Conservation (phyloP, 2,329 filamentous ascomycete genomes). For the Penicillium sp. region DNA sequence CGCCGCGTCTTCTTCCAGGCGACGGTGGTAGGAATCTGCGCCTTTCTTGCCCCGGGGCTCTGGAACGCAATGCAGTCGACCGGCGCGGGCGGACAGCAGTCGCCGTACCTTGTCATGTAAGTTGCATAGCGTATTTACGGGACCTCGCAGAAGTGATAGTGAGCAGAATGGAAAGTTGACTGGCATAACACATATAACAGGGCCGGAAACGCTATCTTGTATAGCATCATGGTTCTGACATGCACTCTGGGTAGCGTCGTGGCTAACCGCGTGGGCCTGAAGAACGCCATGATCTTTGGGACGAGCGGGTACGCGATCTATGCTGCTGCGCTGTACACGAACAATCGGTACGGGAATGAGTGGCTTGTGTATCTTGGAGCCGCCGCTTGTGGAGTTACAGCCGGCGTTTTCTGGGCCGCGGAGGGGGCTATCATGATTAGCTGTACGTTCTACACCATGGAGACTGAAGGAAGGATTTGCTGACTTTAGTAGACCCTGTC, state of each 20-base stretch:
- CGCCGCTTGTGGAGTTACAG: not conserved
- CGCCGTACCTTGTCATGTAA: conserved; percentile 5
- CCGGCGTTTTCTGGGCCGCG: not conserved
- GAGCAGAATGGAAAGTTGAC: too few species aligned
- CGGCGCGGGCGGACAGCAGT: conserved; percentile 7
- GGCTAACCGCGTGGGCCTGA: conserved; percentile 1
- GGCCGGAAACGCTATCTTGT: not conserved
- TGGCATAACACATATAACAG: not conserved
- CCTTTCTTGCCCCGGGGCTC: conserved; percentile 1
- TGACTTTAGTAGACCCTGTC: not conserved
- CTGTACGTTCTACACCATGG: not conserved
- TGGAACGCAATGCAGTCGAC: conserved; percentile 2
- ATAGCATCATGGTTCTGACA: not conserved
- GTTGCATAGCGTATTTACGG: not conserved
- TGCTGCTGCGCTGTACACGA: not conserved
- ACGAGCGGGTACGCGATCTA: conserved; percentile 1
- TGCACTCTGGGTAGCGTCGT: not conserved
- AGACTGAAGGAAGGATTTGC: not conserved
- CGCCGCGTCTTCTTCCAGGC: not conserved
- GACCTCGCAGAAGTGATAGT: too few species aligned
- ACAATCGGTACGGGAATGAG: conserved; percentile 6
- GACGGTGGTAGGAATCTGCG: not conserved
- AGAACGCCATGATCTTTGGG: not conserved
- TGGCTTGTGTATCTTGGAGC: conserved; percentile 6
- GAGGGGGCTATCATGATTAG: not conserved